Evolutionary conservation across 805 yeast species (phyloP), one percentile per base, ranked within the genome.

Genomic region (Saccharomycopsis vini): DNA sequence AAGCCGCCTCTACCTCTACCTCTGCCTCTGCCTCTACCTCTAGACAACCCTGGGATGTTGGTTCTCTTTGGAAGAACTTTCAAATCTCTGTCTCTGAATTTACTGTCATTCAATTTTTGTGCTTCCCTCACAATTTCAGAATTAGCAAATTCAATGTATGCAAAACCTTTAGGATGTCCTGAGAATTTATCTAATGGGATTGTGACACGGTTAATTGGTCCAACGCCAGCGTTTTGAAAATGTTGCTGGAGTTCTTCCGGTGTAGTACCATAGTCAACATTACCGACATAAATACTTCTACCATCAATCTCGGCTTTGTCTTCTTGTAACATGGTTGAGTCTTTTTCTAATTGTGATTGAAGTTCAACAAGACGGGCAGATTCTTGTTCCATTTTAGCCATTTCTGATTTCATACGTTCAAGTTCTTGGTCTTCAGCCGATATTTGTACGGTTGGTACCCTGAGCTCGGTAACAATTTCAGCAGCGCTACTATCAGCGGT

Each of bases 151-250:
- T 87, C 95, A 50, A 87, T 71, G 60, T 85, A 87, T 2, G 95
- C 95, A 63, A 72, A 85, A 1, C 95, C 95, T 61, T 81, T 81
- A 36, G 95, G 92, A 50, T 74, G 80, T 5, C 95, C 94, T 0
- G 92, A 78, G 53, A 65, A 62, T 60, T 79, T 81, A 62, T 86
- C 84, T 45, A 74, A 67, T 59, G 81, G 63, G 38, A 87, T 85
- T 3, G 92, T 85, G 28, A 86, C 87, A 54, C 95, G 72, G 56
- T 82, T 79, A 43, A 87, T 82, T 19, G 46, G 46, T 15, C 43
- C 39, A 5, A 75, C 69, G 1, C 95, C 95, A 38, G 77, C 77
- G 3, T 72, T 58, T 43, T 76, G 71, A 61, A 86, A 87, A 54
- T 77, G 83, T 48, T 77, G 71, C 54, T 84, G 90, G 31, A 87